These are phyloP conservation scores for Zea luxurians DNA, from an alignment of 176 grass and related monocot genomes.

Conservation along the genomic window DNA sequence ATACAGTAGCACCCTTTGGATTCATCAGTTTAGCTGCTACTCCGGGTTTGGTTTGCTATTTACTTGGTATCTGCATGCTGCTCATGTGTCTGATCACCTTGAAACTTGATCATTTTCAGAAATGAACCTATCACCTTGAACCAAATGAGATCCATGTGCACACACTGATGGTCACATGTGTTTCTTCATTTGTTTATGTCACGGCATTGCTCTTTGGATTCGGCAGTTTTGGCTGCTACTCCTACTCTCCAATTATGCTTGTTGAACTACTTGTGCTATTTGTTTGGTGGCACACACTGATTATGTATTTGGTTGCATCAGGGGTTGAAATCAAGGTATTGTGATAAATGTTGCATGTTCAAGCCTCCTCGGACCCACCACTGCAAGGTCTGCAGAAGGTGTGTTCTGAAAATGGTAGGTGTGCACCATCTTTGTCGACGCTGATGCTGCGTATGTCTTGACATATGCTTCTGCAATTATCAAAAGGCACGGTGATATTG, in stretches of 20 bases:
- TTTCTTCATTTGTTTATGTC: not conserved
- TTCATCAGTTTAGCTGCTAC: not conserved
- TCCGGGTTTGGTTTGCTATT: not conserved
- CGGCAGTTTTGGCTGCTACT: not conserved
- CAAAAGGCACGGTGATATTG: constrained; percentile 9
- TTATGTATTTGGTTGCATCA: constrained; percentile 39
- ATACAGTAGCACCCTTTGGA: not conserved
- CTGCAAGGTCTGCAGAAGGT: constrained; percentile 88
- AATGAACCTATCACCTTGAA: not conserved
- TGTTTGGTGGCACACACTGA: not conserved
- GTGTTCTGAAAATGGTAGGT: constrained; percentile 95
- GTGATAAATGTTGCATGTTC: constrained; percentile 77
- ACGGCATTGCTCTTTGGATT: not conserved
- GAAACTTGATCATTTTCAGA: not conserved
- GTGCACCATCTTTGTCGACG: not conserved
- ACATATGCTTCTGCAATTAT: not conserved
- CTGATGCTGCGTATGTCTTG: constrained; percentile 15
- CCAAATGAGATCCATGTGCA: not conserved
- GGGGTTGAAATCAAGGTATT: constrained; percentile 72
- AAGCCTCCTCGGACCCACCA: constrained; percentile 88
- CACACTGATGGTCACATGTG: too few species aligned
- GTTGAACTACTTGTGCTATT: not conserved
- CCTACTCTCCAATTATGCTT: not conserved
- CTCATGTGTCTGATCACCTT: not conserved
- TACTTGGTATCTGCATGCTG: not conserved